These are phyloP conservation scores for Polygonum maritimum DNA, from an alignment of 148 eudicot genomes.

Conservation along the genomic window DNA sequence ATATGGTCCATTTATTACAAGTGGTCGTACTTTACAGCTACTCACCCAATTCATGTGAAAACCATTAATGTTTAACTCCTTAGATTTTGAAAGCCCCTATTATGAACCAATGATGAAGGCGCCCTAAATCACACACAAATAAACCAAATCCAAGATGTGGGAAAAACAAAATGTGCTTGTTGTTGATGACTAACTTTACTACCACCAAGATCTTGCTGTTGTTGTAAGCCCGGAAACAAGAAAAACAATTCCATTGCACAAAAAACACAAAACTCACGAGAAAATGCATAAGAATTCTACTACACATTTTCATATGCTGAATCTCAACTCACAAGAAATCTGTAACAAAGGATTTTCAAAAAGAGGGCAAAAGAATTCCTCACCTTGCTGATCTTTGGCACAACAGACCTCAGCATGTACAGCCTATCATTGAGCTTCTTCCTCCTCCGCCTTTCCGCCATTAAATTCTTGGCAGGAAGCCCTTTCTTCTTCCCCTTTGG, in stretches of 20 bases:
- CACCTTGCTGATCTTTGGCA: conserved; percentile 71
- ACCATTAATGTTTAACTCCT: conserved; percentile 8
- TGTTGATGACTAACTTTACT: background rate
- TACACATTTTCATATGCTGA: background rate
- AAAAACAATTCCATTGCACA: conserved; percentile 9
- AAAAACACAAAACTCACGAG: conserved; percentile 12
- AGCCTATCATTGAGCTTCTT: conserved; percentile 79
- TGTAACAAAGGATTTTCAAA: background rate
- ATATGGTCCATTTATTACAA: conserved; percentile 10
- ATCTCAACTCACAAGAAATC: background rate
- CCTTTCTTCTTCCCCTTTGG: conserved; percentile 54
- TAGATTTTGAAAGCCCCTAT: background rate
- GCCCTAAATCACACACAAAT: background rate
- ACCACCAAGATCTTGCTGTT: conserved; percentile 1
- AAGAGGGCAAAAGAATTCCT: background rate
- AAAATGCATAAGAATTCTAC: background rate
- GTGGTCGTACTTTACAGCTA: conserved; percentile 7
- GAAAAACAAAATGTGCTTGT: conserved; percentile 3
- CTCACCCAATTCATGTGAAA: background rate
- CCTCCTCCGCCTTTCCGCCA: conserved; percentile 69
- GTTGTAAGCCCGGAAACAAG: background rate
- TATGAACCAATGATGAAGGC: conserved; percentile 10
- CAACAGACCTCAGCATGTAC: conserved; percentile 68
- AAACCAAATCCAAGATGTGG: background rate
- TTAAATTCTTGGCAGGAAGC: conserved; percentile 63